Base-by-base conservation (phyloP, 2,329 filamentous ascomycete genomes). In the Balansia obtecta region DNA sequence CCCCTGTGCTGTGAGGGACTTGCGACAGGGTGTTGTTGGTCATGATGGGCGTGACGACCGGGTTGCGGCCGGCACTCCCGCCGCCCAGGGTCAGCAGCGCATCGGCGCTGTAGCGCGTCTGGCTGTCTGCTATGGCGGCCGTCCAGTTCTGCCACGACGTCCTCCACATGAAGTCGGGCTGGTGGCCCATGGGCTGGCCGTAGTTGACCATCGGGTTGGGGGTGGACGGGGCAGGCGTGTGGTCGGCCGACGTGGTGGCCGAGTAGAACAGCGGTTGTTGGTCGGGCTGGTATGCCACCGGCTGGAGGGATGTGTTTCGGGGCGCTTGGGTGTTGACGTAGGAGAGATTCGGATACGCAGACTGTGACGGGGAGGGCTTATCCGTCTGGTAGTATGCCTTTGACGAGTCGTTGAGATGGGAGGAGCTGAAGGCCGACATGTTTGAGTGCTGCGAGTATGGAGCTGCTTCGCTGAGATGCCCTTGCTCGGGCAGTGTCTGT, bases 121-220 rank as follows among this genome's bases (percentile, higher is more conserved):
- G 71, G 34, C 62, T 71, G 54, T 75, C 71, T 34, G 71, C 68
- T 30, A 79, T 71, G 49, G 74, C 72, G 0, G 70, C 67, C 9
- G 74, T 72, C 76, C 76, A 79, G 61, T 77, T 72, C 15, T 75
- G 69, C 75, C 75, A 79, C 0, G 72, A 67, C 53, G 72, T 77
- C 8, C 65, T 67, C 65, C 61, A 69, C 54, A 66, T 60, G 52
- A 61, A 60, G n/a, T 65, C 62, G 5, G 61, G 48, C 7, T 59
- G 53, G 32, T 61, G 57, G 48, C 48, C n/a, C 63, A 57, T n/a
- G 62, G 63, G 68, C 58, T 50, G 71, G 67, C 2, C 68, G 45
- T 72, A 74, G 1, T 64, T 59, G 4, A 70, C 60, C 46, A 73
- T 57, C 0, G 68, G 65, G 32, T 71, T 70, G 6, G 58, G 49